These are phyloP conservation scores for Neophaeococcomyces aloes DNA, from an alignment of 2,329 filamentous ascomycete species.

Conservation along the genomic window DNA sequence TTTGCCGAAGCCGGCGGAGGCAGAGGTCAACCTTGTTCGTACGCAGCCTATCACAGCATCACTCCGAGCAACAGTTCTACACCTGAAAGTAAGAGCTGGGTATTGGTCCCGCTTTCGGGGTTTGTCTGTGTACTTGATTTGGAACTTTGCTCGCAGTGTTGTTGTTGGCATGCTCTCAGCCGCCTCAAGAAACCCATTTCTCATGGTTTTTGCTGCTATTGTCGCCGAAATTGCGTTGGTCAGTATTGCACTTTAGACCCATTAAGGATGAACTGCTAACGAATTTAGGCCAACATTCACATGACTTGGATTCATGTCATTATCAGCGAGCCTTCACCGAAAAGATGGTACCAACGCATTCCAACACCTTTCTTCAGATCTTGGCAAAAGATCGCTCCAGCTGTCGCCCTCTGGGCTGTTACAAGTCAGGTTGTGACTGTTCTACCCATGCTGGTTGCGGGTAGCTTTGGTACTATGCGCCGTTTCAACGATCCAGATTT, in stretches of 20 bases:
- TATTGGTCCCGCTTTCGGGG: constrained; percentile 61
- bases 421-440: constrained; percentile 39
- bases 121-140: constrained; percentile 41
- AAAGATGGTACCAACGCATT: constrained; percentile 59
- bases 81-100: constrained; percentile 55
- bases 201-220: constrained; percentile 42
- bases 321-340: constrained; percentile 57
- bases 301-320: constrained; percentile 41
- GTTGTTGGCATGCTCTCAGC: constrained; percentile 38
- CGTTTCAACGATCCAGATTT: constrained; percentile 25
- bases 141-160: constrained; percentile 34
- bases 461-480: constrained; percentile 40
- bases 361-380: constrained; percentile 54
- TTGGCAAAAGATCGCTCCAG: constrained; percentile 61
- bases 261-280: not conserved
- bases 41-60: constrained; percentile 52
- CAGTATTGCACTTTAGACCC: constrained; percentile 30
- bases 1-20: constrained; percentile 30
- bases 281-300: constrained; percentile 6
- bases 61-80: constrained; percentile 47
- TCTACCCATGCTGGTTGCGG: constrained; percentile 32
- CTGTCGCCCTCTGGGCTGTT: constrained; percentile 52
- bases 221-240: constrained; percentile 52
- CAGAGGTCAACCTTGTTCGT: constrained; percentile 36
- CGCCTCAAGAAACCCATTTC: constrained; percentile 37